A percentile compares a stretch with the other conserved stretches of the same genome.
phyloP scores from a whole-genome alignment of 2,329 filamentous ascomycete species.

The Aspergillus sp. region DNA sequence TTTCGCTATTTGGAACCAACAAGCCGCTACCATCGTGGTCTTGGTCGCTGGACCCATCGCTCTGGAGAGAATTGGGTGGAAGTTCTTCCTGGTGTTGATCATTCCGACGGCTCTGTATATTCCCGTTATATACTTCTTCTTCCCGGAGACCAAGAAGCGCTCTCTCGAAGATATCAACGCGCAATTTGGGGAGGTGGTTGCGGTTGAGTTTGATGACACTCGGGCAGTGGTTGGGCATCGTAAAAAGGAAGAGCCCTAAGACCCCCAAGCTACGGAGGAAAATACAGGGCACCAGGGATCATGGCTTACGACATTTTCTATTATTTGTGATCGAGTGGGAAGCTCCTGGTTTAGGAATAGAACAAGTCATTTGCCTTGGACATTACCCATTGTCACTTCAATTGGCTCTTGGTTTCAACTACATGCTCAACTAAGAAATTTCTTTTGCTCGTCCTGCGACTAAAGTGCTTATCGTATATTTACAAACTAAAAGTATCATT shows the following conservation, averaged over 20 bases:
- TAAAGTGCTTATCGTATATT: too few relatives aligned
- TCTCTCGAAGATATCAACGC: constrained; percentile 38
- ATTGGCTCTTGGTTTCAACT: too few relatives aligned
- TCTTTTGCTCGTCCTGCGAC: too few relatives aligned
- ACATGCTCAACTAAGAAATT: too few relatives aligned
- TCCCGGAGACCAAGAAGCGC: constrained; percentile 37
- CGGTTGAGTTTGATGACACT: not conserved
- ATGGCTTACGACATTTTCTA: too few relatives aligned
- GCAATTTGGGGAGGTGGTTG: constrained; percentile 31
- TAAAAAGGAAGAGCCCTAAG: not conserved
- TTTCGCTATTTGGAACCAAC: constrained; percentile 35
- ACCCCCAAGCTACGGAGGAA: too few relatives aligned
- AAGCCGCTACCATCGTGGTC: constrained; percentile 36
- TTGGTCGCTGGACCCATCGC: constrained; percentile 34
- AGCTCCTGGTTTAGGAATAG: too few relatives aligned
- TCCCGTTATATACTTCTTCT: constrained; percentile 34
- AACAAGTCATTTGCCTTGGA: too few relatives aligned
- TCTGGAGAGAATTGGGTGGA: constrained; percentile 33
- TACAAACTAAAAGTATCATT: too few relatives aligned
- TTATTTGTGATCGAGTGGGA: too few relatives aligned
- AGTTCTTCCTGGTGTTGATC: constrained; percentile 40
- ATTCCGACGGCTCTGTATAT: constrained; percentile 31
- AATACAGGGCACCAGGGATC: too few relatives aligned
- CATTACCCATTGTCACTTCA: too few relatives aligned
- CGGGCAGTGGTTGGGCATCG: not conserved